These are phyloP conservation scores for Penicillium sp. DNA, from an alignment of 2,329 filamentous ascomycete genomes.

Conservation along the genomic window DNA sequence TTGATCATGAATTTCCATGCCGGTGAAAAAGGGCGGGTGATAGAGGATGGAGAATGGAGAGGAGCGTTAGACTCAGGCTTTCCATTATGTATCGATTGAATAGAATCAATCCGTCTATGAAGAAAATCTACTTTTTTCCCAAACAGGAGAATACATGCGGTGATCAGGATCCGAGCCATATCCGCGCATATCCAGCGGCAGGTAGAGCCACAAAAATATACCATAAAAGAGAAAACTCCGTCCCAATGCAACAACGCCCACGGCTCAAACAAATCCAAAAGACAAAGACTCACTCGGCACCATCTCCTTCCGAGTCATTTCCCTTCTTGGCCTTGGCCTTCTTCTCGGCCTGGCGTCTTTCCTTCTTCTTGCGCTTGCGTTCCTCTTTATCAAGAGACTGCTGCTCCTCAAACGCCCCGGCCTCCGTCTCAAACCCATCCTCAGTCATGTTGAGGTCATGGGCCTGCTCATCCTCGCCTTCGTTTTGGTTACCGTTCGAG, in stretches of 20 bases:
- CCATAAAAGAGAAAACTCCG: constrained; percentile 20
- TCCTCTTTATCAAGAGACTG: constrained; percentile 51
- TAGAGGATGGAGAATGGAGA: background rate
- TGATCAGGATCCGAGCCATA: constrained; percentile 7
- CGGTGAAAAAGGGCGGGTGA: background rate
- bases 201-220: background rate
- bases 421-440: constrained; percentile 37
- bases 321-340: constrained; percentile 38
- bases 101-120: constrained; percentile 5
- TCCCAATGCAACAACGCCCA: constrained; percentile 28
- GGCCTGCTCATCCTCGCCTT: constrained; percentile 38
- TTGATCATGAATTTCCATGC: background rate
- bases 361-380: constrained; percentile 57
- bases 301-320: constrained; percentile 25
- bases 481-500: constrained; percentile 32
- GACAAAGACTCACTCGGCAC: constrained; percentile 20
- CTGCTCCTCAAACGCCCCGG: constrained; percentile 39
- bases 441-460: constrained; percentile 43
- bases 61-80: background rate
- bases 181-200: constrained; percentile 2
- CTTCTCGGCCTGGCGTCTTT: constrained; percentile 48
- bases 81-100: constrained; percentile 11
- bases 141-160: constrained; percentile 17
- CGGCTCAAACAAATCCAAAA: constrained; percentile 14
- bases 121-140: constrained; percentile 17